Conservation (phyloP, 2,329 filamentous ascomycete genomes). For the Fusarium pseudocircinatum region DNA sequence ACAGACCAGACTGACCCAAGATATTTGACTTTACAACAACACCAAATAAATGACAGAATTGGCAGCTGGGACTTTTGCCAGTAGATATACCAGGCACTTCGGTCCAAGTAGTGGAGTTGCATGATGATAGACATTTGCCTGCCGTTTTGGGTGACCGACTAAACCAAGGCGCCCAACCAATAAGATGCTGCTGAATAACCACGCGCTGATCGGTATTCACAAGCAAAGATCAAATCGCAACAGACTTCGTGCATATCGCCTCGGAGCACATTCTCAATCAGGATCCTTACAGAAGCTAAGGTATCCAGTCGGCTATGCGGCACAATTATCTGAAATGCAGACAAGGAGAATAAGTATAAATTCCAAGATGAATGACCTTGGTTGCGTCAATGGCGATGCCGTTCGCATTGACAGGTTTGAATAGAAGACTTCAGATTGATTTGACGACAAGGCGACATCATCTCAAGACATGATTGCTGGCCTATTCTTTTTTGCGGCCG, state of each 20-base stretch:
- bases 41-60: no score
- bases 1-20: not conserved
- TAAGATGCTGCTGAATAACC: not conserved
- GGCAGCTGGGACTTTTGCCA: not conserved
- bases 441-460: not conserved
- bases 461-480: not conserved
- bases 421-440: not conserved
- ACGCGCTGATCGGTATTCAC: not conserved
- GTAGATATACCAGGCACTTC: not conserved
- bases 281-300: not conserved
- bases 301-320: not conserved
- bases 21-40: no score
- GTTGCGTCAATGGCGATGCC: not conserved
- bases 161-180: not conserved
- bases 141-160: conserved; percentile 3
- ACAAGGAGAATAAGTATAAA: not conserved
- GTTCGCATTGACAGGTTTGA: not conserved
- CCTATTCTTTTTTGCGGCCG: not conserved
- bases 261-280: not conserved
- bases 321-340: not conserved
- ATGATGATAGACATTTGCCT: not conserved
- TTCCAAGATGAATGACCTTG: no score
- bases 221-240: not conserved
- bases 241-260: not conserved
- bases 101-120: not conserved